phyloP scores from a whole-genome alignment of 495 filamentous ascomycete genomes.

The Parmelia sp. region DNA sequence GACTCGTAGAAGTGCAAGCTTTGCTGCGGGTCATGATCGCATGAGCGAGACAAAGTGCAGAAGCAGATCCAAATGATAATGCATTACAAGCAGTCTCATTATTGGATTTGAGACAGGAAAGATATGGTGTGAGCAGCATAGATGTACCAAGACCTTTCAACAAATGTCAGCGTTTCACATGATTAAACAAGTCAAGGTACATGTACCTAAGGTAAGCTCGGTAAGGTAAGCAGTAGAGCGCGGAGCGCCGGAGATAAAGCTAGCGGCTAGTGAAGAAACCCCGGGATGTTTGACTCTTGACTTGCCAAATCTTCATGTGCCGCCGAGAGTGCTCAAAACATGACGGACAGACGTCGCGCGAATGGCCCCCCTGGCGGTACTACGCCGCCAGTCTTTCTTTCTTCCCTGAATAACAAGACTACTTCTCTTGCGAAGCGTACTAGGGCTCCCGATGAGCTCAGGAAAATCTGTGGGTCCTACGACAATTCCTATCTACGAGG shows the following conservation, averaged over 20 bases:
- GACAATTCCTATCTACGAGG: conserved; percentile 3
- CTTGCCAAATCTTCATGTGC: not conserved
- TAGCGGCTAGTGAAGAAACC: not conserved
- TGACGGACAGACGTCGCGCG: conserved; percentile 74
- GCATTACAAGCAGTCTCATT: not conserved
- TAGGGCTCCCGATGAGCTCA: conserved; percentile 56
- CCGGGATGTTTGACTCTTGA: not conserved
- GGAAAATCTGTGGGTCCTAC: conserved; percentile 71
- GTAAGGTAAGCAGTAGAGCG: too few relatives aligned
- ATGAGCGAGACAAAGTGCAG: not conserved
- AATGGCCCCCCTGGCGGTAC: conserved; percentile 81
- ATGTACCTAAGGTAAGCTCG: too few relatives aligned
- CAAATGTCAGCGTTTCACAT: not conserved
- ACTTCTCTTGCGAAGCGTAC: conserved; percentile 37
- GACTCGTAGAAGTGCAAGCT: not conserved
- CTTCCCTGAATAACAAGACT: conserved; percentile 30
- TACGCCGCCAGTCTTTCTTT: conserved; percentile 61
- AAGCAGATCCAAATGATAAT: not conserved
- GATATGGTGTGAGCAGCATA: not conserved
- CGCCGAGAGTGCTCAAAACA: not conserved
- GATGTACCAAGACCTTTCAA: not conserved
- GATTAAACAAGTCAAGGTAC: too few relatives aligned
- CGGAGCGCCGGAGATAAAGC: too few relatives aligned
- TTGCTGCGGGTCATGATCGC: not conserved
- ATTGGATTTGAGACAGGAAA: not conserved